phyloP scores from a whole-genome alignment of 805 yeast species.

The Candida taoyuanica region DNA sequence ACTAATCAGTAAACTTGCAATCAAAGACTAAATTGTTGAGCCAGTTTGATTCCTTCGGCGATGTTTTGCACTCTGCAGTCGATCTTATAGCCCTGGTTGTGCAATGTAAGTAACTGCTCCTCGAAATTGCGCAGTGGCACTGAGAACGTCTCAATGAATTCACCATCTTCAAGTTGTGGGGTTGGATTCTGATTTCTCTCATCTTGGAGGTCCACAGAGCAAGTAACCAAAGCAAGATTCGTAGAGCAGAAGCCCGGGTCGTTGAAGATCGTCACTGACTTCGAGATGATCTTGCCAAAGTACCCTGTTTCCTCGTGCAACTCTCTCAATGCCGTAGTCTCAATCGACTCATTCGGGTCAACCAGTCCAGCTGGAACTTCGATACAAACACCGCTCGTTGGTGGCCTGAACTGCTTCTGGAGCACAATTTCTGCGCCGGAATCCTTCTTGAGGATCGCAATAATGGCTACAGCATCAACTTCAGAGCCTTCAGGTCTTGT shows the following conservation, averaged over 20 bases:
- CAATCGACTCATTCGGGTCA: slow-evolving; percentile 76
- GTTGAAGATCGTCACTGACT: slow-evolving; percentile 50
- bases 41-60: slow-evolving; percentile 72
- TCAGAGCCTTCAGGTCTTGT: slow-evolving; percentile 32
- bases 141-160: slow-evolving; percentile 84
- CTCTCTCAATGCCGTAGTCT: slow-evolving; percentile 81
- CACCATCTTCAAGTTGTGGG: slow-evolving; percentile 81
- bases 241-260: slow-evolving; percentile 94
- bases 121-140: slow-evolving; percentile 60
- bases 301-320: slow-evolving; percentile 91
- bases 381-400: slow-evolving; percentile 80
- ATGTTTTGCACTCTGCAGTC: slow-evolving; percentile 88
- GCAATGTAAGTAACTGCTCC: slow-evolving; percentile 46
- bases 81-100: slow-evolving; percentile 62
- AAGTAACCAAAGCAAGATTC: slow-evolving; percentile 72
- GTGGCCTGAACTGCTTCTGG: slow-evolving; percentile 92
- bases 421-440: slow-evolving; percentile 49
- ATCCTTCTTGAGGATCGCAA: slow-evolving; percentile 60
- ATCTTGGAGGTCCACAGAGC: slow-evolving; percentile 66
- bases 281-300: slow-evolving; percentile 53
- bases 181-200: slow-evolving; percentile 64
- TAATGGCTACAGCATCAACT: slow-evolving; percentile 87
- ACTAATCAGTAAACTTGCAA: no score
- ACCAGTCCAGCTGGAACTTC: slow-evolving; percentile 95
- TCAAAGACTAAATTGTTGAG: slow-evolving; percentile 33